A percentile compares a stretch with the other conserved stretches of the same genome.
phyloP scores from a whole-genome alignment of 1,139 yeast genomes.

The Debaryomycetaceae sp. region DNA sequence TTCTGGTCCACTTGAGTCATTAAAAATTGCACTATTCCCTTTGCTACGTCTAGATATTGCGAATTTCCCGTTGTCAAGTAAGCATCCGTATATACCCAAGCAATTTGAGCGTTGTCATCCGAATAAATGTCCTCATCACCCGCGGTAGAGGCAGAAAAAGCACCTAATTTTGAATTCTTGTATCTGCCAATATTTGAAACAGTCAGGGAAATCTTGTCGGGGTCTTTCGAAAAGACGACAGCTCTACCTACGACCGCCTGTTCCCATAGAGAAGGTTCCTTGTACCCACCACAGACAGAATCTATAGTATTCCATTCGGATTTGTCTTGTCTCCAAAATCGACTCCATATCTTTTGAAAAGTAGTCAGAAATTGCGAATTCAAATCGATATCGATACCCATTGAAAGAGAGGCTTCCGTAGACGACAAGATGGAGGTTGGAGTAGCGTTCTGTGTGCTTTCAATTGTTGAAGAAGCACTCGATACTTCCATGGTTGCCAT shows the following conservation, averaged over 20 bases:
- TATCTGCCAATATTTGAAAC: constrained; percentile 15
- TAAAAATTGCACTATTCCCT: constrained; percentile 13
- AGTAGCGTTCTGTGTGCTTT: background rate
- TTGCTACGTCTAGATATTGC: constrained; percentile 13
- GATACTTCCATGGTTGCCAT: too few species aligned
- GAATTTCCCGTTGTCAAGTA: constrained; percentile 13
- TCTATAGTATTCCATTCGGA: constrained; percentile 20
- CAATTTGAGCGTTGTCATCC: constrained; percentile 34
- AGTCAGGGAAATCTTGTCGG: constrained; percentile 9
- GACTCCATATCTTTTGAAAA: constrained; percentile 14
- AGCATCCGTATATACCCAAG: constrained; percentile 30
- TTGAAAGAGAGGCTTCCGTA: constrained; percentile 1
- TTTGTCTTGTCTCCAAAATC: constrained; percentile 18
- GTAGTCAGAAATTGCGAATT: constrained; percentile 7
- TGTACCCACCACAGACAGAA: constrained; percentile 10
- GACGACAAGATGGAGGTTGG: background rate
- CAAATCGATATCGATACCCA: background rate
- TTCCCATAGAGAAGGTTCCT: constrained; percentile 20
- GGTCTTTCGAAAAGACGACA: constrained; percentile 12
- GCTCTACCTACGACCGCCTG: constrained; percentile 27
- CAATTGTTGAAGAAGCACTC: too few species aligned
- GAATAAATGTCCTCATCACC: constrained; percentile 28
- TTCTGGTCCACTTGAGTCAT: constrained; percentile 14
- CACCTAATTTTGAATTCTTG: constrained; percentile 18
- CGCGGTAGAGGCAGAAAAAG: constrained; percentile 31